Evolutionary conservation across 768 basidiomycete genomes (phyloP).

Genomic region (Tubosaeta sp.): DNA sequence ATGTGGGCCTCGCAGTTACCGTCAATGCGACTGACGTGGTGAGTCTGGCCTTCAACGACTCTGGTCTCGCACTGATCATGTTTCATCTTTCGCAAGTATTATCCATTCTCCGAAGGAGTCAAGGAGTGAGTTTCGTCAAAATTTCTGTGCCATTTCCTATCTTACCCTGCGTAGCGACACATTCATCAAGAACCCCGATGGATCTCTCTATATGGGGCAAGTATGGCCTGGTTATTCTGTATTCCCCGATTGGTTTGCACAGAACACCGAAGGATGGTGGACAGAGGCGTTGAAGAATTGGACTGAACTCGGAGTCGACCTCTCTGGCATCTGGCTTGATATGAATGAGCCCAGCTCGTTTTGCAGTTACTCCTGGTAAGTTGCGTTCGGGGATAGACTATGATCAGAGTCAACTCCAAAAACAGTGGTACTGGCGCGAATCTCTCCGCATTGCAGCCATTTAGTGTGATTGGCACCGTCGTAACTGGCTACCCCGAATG

Average conservation of each 20-base stretch:
- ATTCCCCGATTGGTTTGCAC: constrained; percentile 60
- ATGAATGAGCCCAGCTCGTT: constrained; percentile 70
- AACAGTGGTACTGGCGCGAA: constrained; percentile 49
- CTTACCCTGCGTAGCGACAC: constrained; percentile 41
- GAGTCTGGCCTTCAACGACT: constrained; percentile 20
- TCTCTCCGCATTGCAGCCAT: constrained; percentile 54
- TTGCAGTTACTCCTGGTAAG: constrained; percentile 56
- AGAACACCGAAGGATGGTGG: constrained; percentile 56
- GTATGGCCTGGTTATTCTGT: constrained; percentile 79
- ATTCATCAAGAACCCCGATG: constrained; percentile 74
- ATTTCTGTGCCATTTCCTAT: not conserved
- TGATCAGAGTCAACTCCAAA: not conserved
- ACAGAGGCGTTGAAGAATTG: constrained; percentile 55
- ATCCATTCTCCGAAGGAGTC: constrained; percentile 61
- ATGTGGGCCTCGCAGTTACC: constrained; percentile 55
- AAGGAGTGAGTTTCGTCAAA: constrained; percentile 41
- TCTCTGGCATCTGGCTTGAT: constrained; percentile 65
- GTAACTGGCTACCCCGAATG: constrained; percentile 67
- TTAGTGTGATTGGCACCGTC: constrained; percentile 36
- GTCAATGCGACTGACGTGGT: constrained; percentile 61
- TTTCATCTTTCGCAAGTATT: constrained; percentile 51
- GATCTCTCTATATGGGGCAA: constrained; percentile 65
- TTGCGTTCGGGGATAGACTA: not conserved
- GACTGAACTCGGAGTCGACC: constrained; percentile 49
- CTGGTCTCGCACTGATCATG: not conserved